A percentile compares a stretch with the other conserved stretches of the same genome.
These are phyloP conservation scores for Aspergillus phoenicis DNA, from an alignment of 2,329 filamentous ascomycete species.

Conservation along the genomic window DNA sequence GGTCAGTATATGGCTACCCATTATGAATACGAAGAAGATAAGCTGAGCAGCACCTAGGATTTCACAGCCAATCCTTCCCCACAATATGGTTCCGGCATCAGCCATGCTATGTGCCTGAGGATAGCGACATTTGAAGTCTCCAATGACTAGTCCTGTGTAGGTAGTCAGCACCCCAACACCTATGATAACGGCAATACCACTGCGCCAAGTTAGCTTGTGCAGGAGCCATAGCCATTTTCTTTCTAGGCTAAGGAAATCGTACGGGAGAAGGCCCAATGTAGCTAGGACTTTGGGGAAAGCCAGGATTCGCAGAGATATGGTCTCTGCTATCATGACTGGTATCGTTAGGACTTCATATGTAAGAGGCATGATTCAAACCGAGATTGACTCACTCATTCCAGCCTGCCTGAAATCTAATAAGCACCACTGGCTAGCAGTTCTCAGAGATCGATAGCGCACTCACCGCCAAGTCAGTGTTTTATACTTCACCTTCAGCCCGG, in stretches of 20 bases:
- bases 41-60: conserved; percentile 63
- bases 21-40: conserved; percentile 66
- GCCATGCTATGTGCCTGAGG: conserved; percentile 66
- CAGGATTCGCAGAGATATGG: conserved; percentile 58
- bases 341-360: neutral
- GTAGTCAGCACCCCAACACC: conserved; percentile 55
- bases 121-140: conserved; percentile 57
- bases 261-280: conserved; percentile 54
- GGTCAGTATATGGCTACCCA: conserved; percentile 67
- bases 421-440: conserved; percentile 2
- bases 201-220: conserved; percentile 4
- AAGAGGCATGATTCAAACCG: neutral
- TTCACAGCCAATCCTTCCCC: conserved; percentile 62
- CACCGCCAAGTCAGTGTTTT: conserved; percentile 34
- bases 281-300: conserved; percentile 56
- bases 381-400: conserved; percentile 1
- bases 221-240: neutral
- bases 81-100: conserved; percentile 64
- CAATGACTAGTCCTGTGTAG: conserved; percentile 61
- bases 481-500: conserved; percentile 28
- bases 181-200: conserved; percentile 48
- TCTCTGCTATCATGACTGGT: conserved; percentile 58
- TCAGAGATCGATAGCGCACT: conserved; percentile 2
- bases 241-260: conserved; percentile 14
- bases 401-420: neutral